Evolutionary conservation across 108 stramenopile genomes (phyloP).

Genomic region (Cyclostephanos invisitatus): DNA sequence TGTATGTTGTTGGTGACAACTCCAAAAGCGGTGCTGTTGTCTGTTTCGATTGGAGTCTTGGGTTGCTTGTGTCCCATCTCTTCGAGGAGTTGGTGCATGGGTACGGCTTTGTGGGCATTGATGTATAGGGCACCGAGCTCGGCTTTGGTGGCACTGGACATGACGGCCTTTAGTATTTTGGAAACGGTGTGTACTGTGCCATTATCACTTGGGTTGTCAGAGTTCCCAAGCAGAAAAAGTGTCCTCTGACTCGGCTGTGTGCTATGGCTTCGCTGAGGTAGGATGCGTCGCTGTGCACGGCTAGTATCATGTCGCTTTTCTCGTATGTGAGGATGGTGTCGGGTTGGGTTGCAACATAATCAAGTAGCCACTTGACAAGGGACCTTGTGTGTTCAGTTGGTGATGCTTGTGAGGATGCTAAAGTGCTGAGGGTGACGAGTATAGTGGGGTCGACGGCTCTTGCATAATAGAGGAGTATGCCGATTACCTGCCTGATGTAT

Average conservation of each 20-base stretch:
- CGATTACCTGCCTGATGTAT: too few species aligned
- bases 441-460: slow-evolving; percentile 25
- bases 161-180: slow-evolving; percentile 2
- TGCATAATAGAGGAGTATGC: too few species aligned
- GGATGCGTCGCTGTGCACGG: slow-evolving; percentile 29
- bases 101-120: slow-evolving; percentile 1
- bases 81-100: neutral
- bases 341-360: slow-evolving; percentile 50
- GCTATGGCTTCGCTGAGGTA: slow-evolving; percentile 25
- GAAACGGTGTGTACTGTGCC: neutral
- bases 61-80: slow-evolving; percentile 17
- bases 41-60: neutral
- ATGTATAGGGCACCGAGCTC: neutral
- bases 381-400: neutral
- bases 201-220: neutral
- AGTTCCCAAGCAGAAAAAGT: neutral
- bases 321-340: slow-evolving; percentile 37
- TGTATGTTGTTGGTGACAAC: too few species aligned
- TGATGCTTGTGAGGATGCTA: too few species aligned
- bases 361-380: slow-evolving; percentile 24
- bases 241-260: neutral
- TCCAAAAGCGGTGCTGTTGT: neutral
- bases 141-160: slow-evolving; percentile 7
- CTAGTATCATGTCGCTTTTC: slow-evolving; percentile 39
- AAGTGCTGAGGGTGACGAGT: slow-evolving; percentile 15